Percentiles rank a stretch among this genome's conserved stretches.
Evolutionary conservation across 108 stramenopile genomes (phyloP).

Genomic region (Fragilaria crotonensis): DNA sequence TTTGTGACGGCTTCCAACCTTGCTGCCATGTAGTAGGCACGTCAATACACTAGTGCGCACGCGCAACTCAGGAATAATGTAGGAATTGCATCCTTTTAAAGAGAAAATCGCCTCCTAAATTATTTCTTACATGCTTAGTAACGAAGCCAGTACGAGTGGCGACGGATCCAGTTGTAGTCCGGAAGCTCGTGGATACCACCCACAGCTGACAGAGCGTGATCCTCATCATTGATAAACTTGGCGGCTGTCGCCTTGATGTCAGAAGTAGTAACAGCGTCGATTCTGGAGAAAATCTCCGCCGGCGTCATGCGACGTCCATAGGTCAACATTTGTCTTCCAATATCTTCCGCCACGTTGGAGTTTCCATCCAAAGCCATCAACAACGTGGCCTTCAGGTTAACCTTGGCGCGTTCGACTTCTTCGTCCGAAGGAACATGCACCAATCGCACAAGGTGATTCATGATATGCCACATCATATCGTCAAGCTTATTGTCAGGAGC

Average conservation of each 20-base stretch:
- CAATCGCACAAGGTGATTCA: conserved; percentile 85
- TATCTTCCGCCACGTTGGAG: conserved; percentile 96
- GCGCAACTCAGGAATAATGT: too few relatives aligned
- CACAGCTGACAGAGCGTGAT: conserved; percentile 97
- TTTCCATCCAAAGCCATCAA: conserved; percentile 95
- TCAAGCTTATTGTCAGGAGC: conserved; percentile 89
- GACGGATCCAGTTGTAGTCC: conserved; percentile 80
- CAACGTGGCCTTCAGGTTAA: conserved; percentile 95
- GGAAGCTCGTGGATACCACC: conserved; percentile 98
- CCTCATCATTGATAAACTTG: conserved; percentile 92
- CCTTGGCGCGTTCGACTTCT: conserved; percentile 94
- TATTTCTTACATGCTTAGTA: too few relatives aligned
- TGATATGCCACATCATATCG: conserved; percentile 80
- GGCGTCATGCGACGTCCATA: conserved; percentile 97
- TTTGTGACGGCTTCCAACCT: too few relatives aligned
- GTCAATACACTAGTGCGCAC: too few relatives aligned
- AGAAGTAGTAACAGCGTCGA: conserved; percentile 88
- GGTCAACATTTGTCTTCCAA: conserved; percentile 96
- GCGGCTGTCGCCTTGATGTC: conserved; percentile 90
- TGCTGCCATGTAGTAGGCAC: too few relatives aligned
- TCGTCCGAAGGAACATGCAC: conserved; percentile 84
- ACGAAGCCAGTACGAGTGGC: conserved; percentile 76
- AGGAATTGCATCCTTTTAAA: too few relatives aligned
- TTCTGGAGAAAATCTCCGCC: conserved; percentile 94
- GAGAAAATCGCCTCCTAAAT: too few relatives aligned